A percentile compares a stretch with the other conserved stretches of the same genome.
Conservation (phyloP, 139 green algal genomes). For the Chlorella vulgaris region DNA sequence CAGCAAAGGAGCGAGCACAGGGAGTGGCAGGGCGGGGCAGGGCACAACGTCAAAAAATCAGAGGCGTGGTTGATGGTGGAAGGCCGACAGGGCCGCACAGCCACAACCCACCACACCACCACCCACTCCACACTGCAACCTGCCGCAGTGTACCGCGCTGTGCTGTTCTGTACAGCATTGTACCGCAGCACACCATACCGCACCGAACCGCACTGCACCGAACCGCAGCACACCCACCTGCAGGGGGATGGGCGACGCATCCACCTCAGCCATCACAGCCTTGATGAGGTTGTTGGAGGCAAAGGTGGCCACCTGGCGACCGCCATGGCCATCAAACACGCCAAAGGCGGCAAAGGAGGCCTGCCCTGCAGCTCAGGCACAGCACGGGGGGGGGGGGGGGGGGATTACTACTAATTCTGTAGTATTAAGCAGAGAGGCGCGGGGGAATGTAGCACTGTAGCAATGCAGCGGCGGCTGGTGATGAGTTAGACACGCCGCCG, state of each 20-base stretch:
- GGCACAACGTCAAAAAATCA: not conserved
- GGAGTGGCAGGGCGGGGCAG: no score
- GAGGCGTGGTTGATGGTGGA: no score
- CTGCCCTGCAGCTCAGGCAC: conserved; percentile 7
- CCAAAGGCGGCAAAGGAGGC: conserved; percentile 47
- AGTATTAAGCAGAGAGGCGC: not conserved
- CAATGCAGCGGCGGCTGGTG: no score
- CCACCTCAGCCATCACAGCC: conserved; percentile 48
- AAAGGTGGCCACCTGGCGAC: conserved; percentile 59
- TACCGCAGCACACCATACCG: no score
- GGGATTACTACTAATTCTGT: not conserved
- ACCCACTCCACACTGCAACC: no score
- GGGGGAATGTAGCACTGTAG: no score
- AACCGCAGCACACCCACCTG: not conserved
- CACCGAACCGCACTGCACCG: not conserved
- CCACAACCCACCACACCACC: no score
- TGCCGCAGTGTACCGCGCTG: no score
- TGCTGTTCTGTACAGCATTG: no score
- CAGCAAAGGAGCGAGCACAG: not conserved
- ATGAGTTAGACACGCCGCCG: no score
- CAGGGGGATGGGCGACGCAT: conserved; percentile 24
- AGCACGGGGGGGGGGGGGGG: no score
- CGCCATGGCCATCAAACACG: conserved; percentile 75
- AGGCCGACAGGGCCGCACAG: no score
- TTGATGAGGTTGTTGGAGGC: conserved; percentile 63